Percentiles rank a stretch among this genome's conserved stretches.
These are phyloP conservation scores for Eucalyptus regnans DNA, from an alignment of 345 rosid genomes.

Conservation along the genomic window DNA sequence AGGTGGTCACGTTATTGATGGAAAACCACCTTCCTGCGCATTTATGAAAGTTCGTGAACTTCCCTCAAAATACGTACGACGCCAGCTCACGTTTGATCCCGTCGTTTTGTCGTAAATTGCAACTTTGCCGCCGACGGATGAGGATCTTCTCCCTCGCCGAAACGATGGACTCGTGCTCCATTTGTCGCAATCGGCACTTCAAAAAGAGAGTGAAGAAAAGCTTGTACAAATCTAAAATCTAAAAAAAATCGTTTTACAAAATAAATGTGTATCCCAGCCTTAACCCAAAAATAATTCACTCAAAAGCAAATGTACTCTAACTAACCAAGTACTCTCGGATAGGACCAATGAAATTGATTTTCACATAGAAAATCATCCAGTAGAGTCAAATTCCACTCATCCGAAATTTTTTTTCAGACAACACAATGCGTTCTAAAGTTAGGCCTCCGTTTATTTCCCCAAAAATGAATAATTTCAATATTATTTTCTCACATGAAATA, in stretches of 20 bases:
- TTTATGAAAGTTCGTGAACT: background rate
- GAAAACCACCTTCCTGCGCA: background rate
- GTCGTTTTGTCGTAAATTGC: background rate
- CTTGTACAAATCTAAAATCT: background rate
- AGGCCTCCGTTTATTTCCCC: rapidly evolving
- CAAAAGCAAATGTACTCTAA: background rate
- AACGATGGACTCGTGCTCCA: background rate
- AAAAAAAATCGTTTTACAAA: background rate
- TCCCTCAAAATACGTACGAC: background rate
- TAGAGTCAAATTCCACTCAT: background rate
- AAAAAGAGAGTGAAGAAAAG: background rate
- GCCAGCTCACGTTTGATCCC: background rate
- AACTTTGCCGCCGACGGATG: background rate
- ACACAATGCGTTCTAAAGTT: background rate
- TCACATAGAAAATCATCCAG: background rate
- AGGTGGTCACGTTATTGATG: background rate
- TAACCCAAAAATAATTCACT: background rate
- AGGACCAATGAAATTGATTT: background rate
- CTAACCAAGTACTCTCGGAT: background rate
- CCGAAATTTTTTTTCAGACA: background rate
- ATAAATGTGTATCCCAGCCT: background rate
- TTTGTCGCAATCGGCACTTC: background rate
- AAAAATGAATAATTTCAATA: too few relatives aligned
- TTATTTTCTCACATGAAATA: background rate
- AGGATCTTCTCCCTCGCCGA: background rate